phyloP scores from a whole-genome alignment of 2,329 filamentous ascomycete genomes.

The Celoporthe dispersa region DNA sequence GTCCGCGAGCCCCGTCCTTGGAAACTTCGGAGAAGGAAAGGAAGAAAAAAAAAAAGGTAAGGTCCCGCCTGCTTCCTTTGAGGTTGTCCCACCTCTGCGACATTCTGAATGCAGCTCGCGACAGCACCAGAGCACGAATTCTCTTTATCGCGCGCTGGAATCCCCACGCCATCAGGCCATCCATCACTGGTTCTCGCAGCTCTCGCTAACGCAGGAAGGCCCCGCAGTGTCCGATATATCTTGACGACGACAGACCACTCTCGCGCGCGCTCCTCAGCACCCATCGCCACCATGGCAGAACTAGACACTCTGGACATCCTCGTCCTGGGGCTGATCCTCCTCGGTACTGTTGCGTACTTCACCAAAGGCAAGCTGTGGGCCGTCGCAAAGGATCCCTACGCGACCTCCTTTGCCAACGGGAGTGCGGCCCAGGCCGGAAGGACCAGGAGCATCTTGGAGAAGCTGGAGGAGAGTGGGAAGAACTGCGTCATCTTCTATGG shows the following conservation, averaged over 20 bases:
- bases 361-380: conserved; percentile 97
- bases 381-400: conserved; percentile 86
- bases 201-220: background rate
- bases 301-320: conserved; percentile 94
- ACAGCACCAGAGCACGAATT: background rate
- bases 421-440: conserved; percentile 77
- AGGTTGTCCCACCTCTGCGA: background rate
- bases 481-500: conserved; percentile 99
- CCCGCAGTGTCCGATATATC: background rate
- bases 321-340: conserved; percentile 82
- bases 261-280: conserved; percentile 20
- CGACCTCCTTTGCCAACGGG: conserved; percentile 71
- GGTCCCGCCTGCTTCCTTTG: background rate
- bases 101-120: background rate
- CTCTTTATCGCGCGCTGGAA: background rate
- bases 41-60: background rate
- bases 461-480: conserved; percentile 93
- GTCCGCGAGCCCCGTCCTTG: background rate
- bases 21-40: background rate
- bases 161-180: too few species aligned
- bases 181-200: background rate
- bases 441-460: conserved; percentile 91
- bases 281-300: conserved; percentile 75
- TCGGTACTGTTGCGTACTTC: conserved; percentile 93
- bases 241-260: background rate